phyloP scores from a whole-genome alignment of 208 protist genomes.

The Perkinsela sp. region DNA sequence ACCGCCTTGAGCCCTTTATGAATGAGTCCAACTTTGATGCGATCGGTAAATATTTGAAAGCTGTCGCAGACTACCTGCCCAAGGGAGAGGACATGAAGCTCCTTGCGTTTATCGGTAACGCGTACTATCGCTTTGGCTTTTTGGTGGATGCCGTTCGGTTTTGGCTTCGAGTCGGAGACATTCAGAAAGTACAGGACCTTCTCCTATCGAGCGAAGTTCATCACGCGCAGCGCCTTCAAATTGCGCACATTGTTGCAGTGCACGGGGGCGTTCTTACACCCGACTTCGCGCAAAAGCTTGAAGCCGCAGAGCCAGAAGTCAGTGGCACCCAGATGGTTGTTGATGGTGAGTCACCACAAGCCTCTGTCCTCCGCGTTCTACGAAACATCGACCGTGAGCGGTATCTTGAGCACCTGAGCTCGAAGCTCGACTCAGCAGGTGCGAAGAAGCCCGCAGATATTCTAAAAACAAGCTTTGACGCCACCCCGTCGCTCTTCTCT shows the following conservation, averaged over 20 bases:
- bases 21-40: constrained; percentile 75
- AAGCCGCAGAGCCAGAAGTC: constrained; percentile 29
- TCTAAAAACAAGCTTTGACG: constrained; percentile 72
- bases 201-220: constrained; percentile 36
- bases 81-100: constrained; percentile 73
- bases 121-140: constrained; percentile 68
- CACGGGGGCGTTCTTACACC: constrained; percentile 43
- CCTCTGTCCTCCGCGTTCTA: constrained; percentile 19
- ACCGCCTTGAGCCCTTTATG: constrained; percentile 53
- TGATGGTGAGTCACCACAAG: not conserved
- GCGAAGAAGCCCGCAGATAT: constrained; percentile 89
- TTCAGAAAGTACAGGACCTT: constrained; percentile 27
- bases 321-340: not conserved
- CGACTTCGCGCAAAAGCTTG: constrained; percentile 56
- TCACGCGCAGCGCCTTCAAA: constrained; percentile 37
- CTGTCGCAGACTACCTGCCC: constrained; percentile 71
- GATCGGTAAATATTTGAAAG: constrained; percentile 77
- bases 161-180: constrained; percentile 54
- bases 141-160: constrained; percentile 60
- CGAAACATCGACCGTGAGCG: constrained; percentile 78
- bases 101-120: constrained; percentile 51
- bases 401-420: constrained; percentile 69
- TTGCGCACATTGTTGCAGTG: constrained; percentile 71
- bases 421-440: constrained; percentile 78
- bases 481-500: constrained; percentile 7